Evolutionary conservation across 306 rosid genomes (phyloP), one percentile per base, ranked within the genome.

Genomic region (Vachellia collinsii): DNA sequence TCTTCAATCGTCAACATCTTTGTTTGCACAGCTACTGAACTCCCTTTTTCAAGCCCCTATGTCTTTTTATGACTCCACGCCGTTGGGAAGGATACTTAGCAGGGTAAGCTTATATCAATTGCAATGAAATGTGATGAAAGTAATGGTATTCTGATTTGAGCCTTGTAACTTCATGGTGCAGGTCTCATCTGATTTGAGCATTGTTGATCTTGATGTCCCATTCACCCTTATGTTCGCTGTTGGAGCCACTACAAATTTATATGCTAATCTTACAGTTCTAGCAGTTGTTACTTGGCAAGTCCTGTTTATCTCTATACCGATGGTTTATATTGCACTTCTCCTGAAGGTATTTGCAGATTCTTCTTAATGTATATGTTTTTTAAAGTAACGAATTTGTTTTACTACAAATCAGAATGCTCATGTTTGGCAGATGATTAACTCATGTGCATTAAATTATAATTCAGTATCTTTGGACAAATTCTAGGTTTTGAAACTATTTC

Each of bases 41-140:
- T 89, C 99, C 39, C 93, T 93, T 76, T 88, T 94, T 54, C 94
- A 86, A n/a, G 92, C 99, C 0, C 95, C 97, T 0, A 89, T 94
- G 99, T 79, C 99, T 1, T 94, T 94, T 65, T 94, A 94, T 77
- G 99, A 94, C 83, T 94, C 99, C 79, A 94, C 99, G 4, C 99
- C 99, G 70, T 64, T 94, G 58, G 97, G 99, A 82, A 81, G 97
- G 88, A 93, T 94, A 77, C 97, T 93, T 66, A 93, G 94, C 78
- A 90, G 97, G 90, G 99, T 93, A 87, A 77, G 83, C 73, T 79
- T 79, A 29, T 2, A 54, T 65, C 58, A 73, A 59, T 34, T 29
- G 3, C 37, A 69, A 46, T 61, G 61, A 64, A 46, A 51, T 67
- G 65, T 19, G 25, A 20, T n/a, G 75, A 36, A 70, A 65, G 48